Percentiles rank a stretch among this genome's conserved stretches.
Conservation (phyloP, 2,329 filamentous ascomycete species). For the Ophiostoma ips region DNA sequence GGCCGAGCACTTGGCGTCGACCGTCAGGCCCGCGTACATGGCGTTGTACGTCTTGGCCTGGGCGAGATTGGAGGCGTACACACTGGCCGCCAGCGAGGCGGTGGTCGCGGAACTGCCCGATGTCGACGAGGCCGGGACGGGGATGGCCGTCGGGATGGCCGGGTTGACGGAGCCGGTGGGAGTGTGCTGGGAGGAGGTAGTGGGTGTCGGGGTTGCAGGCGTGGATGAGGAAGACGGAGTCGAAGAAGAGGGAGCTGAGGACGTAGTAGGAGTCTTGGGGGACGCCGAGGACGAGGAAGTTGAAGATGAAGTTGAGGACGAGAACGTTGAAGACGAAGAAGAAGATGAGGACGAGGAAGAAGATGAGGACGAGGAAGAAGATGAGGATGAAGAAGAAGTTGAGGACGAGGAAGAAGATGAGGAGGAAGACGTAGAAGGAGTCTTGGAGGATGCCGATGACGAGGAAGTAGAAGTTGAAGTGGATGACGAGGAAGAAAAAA, state of each 20-base stretch:
- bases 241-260: neutral
- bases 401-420: too few relatives aligned
- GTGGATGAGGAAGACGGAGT: neutral
- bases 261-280: too few relatives aligned
- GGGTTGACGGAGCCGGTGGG: neutral
- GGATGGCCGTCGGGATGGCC: neutral
- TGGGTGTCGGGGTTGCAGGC: neutral
- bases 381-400: too few relatives aligned
- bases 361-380: too few relatives aligned
- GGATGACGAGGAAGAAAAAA: too few relatives aligned
- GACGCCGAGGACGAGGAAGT: too few relatives aligned
- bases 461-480: too few relatives aligned
- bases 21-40: constrained; percentile 30
- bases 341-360: too few relatives aligned
- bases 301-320: too few relatives aligned
- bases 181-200: neutral
- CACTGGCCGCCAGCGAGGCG: constrained; percentile 26
- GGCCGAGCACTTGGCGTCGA: constrained; percentile 30
- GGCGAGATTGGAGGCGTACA: constrained; percentile 32
- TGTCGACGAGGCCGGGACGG: neutral
- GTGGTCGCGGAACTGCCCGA: constrained; percentile 13
- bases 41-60: constrained; percentile 32
- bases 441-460: too few relatives aligned
- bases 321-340: too few relatives aligned
- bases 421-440: too few relatives aligned